Evolutionary conservation across 108 stramenopile genomes (phyloP), one percentile per base, ranked within the genome.

Genomic region (Fragilariopsis cylindrus): DNA sequence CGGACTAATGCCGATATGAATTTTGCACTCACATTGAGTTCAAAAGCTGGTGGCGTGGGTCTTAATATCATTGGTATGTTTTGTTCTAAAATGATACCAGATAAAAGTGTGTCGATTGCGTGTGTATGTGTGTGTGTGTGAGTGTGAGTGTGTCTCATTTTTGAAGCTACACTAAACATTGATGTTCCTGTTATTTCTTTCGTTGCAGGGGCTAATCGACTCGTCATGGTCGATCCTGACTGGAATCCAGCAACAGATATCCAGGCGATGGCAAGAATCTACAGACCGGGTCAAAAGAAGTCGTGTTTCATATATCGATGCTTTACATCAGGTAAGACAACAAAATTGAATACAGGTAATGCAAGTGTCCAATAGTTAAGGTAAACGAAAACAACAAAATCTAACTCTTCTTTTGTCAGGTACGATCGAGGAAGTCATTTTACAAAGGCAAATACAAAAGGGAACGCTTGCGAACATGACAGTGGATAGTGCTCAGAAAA

Each of bases 1-100:
- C 80, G 81, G 53, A 77, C 84, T 1, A 66, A 73, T 41, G 76
- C 88, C 30, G 83, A 87, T n/a, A 64, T 71, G 7, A 75, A 70
- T 47, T 95, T 96, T 81, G 82, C 82, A 1, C 93, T 98, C 57
- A 80, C 95, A 8, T 82, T 98, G 30, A 92, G 91, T 42, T 83
- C 92, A 50, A 95, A 92, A 72, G 96, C 96, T 4, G 97, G 96
- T 16, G 97, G 97, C 1, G 84, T 84, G 57, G 96, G 97, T 2
- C 69, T 96, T 73, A 97, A 97, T 69, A 69, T 97, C 75, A 82
- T 92, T 41, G 62, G 62, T 60, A 60, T 40, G 58, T 60, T 6
- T 90, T 30, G 90, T 19, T 48, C 50, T 63, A 21, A 18, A 21
- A 19, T 21, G 18, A 21, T 12, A 63, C 12, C 0, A 18, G 15